These are phyloP conservation scores for Fusarium austroafricanum DNA, from an alignment of 2,329 filamentous ascomycete species.

Conservation along the genomic window DNA sequence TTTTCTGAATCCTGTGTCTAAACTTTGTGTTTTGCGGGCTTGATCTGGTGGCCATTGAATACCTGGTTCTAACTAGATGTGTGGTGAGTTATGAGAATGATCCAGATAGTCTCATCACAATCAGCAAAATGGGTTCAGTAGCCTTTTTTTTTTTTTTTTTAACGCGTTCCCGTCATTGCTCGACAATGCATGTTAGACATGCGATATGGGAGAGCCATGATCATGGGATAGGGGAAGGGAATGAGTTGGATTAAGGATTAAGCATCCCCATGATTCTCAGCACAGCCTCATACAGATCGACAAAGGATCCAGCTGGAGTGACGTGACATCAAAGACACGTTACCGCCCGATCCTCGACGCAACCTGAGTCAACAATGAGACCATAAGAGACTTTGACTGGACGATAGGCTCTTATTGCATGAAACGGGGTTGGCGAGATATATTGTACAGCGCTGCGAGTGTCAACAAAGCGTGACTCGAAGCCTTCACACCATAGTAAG, in stretches of 20 bases:
- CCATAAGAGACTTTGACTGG: constrained; percentile 11
- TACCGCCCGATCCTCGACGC: constrained; percentile 4
- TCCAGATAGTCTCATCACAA: neutral
- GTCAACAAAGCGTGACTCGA: neutral
- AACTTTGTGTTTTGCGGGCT: neutral
- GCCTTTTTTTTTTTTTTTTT: too few relatives aligned
- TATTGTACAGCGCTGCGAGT: neutral
- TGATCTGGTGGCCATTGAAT: neutral
- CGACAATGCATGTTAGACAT: neutral
- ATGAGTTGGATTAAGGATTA: constrained; percentile 5
- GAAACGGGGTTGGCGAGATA: constrained; percentile 21
- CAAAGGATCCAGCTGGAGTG: constrained; percentile 25
- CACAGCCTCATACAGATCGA: constrained; percentile 36
- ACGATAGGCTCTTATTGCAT: neutral
- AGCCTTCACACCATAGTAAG: neutral
- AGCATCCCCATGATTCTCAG: constrained; percentile 17
- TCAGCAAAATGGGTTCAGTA: neutral
- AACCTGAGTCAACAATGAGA: neutral
- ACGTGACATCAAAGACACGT: constrained; percentile 31
- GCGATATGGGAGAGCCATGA: neutral
- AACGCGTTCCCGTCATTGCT: neutral
- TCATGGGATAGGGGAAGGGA: neutral
- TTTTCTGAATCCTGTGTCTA: neutral
- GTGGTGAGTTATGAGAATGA: neutral
- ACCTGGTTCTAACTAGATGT: neutral